Conservation (phyloP, 2,329 filamentous ascomycete species). For the Magnaporthiopsis poae region DNA sequence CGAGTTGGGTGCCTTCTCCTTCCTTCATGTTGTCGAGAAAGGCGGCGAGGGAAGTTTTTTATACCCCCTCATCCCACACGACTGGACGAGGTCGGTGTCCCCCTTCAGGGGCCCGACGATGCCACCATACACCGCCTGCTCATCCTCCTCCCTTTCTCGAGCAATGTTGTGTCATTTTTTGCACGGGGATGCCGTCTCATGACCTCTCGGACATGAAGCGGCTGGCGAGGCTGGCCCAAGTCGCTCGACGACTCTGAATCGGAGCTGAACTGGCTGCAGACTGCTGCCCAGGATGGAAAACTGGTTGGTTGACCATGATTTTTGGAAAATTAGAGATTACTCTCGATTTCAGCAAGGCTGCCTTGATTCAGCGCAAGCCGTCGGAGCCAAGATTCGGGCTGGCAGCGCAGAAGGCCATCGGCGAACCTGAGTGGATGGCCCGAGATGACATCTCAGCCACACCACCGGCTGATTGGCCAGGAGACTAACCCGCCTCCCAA, state of each 20-base stretch:
- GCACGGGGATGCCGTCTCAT: no score
- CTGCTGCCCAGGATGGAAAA: not conserved
- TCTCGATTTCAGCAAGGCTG: not conserved
- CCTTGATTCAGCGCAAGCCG: not conserved
- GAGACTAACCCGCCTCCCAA: not conserved
- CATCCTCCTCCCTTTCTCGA: no score
- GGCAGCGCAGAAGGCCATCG: not conserved
- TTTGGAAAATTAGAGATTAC: not conserved
- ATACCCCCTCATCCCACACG: no score
- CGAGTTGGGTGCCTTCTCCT: no score
- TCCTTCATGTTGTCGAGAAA: no score
- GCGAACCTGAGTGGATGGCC: not conserved
- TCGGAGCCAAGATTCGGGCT: not conserved
- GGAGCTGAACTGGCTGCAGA: not conserved
- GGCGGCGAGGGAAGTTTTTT: no score
- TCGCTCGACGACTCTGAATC: not conserved
- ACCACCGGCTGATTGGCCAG: not conserved
- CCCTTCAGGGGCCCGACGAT: no score
- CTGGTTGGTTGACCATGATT: not conserved
- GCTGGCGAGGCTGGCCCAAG: no score
- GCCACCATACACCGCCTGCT: no score
- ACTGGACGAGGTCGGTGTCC: no score
- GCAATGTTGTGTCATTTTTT: no score
- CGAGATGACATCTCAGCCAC: not conserved
- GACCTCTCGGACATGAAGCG: no score